Evolutionary conservation across 345 rosid species (phyloP), one percentile per base, ranked within the genome.

Genomic region (Brassica nigra): DNA sequence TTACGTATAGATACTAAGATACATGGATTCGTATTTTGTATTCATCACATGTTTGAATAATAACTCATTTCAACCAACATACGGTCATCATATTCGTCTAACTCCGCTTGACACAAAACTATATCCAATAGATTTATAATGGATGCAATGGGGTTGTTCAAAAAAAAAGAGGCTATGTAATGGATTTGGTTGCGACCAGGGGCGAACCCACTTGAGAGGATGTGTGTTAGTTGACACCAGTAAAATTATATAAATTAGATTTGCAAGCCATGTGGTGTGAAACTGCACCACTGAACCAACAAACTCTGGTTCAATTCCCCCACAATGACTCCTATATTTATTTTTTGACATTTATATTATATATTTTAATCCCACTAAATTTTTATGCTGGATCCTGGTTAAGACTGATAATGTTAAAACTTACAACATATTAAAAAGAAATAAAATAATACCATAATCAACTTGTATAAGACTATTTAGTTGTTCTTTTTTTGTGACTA

Each of bases 31-130:
- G 49, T 78, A 55, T 11, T 8, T 20, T 47, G 6, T 62, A 1
- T 54, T 2, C 27, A 47, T 36, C 49, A 55, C 72, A 71, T 64
- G 58, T 37, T 52, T 9, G 71, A 29, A 54, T 71, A 23, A 70
- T 52, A 12, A 33, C 16, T 55, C 62, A 39, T 27, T 18, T 66
- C 29, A 54, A 54, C 37, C 4, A 66, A 37, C 42, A 28, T 66
- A 57, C 31, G 42, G 59, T 16, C 39, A 37, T 16, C 39, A 37
- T 5, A 57, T 55, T 15, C 66, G 67, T 39, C 33, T 39, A 37
- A 39, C 69, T 75, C 57, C 72, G 9, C 4, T 28, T 14, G 3
- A 44, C 8, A 14, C 20, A 27, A 27, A 27, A 42, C 5, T 20
- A 5, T 44, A 15, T 23, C 59, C 8, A 47, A 7, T 44, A 23